Conservation (phyloP, 2,329 filamentous ascomycete genomes). For the Penicillium rolfsii region DNA sequence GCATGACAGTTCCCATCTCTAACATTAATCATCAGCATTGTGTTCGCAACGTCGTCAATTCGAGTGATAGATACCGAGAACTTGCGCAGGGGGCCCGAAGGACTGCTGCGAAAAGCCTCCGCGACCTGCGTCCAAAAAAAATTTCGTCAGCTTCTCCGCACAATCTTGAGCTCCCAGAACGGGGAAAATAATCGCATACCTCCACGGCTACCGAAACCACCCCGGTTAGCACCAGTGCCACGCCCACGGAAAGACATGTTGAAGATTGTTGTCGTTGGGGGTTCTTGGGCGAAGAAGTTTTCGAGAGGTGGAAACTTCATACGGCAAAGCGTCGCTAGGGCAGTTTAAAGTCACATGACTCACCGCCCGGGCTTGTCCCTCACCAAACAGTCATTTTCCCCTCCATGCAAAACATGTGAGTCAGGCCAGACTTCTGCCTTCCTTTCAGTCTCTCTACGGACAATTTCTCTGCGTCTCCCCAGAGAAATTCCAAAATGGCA, state of each 20-base stretch:
- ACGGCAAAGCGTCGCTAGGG: conserved; percentile 46
- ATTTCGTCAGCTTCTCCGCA: conserved; percentile 37
- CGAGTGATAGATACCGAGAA: conserved; percentile 54
- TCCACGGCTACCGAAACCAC: conserved; percentile 49
- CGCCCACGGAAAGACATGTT: conserved; percentile 68
- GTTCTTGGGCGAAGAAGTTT: conserved; percentile 43
- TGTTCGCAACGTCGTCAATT: conserved; percentile 6
- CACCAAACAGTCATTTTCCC: conserved; percentile 29
- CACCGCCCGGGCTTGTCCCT: conserved; percentile 37
- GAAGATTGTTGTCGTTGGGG: conserved; percentile 33
- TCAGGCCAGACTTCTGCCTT: conserved; percentile 15
- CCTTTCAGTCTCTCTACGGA: conserved; percentile 23
- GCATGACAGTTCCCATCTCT: conserved; percentile 94
- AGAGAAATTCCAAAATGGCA: conserved; percentile 34
- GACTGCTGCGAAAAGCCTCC: conserved; percentile 63
- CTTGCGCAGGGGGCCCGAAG: conserved; percentile 64
- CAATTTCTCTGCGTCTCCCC: conserved; percentile 25
- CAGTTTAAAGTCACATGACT: conserved; percentile 39
- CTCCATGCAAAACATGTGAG: conserved; percentile 20
- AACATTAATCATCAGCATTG: conserved; percentile 36
- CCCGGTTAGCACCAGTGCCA: conserved; percentile 58
- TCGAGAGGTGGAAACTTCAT: conserved; percentile 51
- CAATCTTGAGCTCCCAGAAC: conserved; percentile 5
- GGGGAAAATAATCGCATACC: conserved; percentile 37
- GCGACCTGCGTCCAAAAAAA: conserved; percentile 54